A percentile compares a stretch with the other conserved stretches of the same genome.
Conservation (phyloP, 345 rosid species). For the Sisymbrium altissimum region DNA sequence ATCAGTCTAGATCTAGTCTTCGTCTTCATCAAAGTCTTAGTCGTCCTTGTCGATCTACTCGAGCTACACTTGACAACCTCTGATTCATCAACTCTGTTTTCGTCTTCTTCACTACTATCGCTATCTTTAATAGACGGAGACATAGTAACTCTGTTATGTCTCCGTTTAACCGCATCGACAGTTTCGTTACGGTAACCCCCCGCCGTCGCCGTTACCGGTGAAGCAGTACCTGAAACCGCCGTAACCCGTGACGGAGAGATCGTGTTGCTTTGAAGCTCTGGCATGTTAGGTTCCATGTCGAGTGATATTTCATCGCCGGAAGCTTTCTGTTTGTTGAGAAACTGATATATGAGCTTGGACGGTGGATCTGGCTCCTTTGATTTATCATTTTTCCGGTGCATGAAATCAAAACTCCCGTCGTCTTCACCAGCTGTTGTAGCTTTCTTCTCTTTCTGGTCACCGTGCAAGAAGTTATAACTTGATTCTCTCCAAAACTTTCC, state of each 20-base stretch:
- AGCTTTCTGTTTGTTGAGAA: slow-evolving; percentile 66
- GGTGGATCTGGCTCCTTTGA: slow-evolving; percentile 54
- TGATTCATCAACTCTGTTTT: slow-evolving; percentile 29
- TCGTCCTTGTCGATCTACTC: slow-evolving; percentile 37
- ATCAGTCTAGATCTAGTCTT: slow-evolving; percentile 69
- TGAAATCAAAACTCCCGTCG: slow-evolving; percentile 40
- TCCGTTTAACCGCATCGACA: slow-evolving; percentile 32
- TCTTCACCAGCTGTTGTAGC: background rate
- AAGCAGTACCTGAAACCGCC: slow-evolving; percentile 40
- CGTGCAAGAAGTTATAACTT: slow-evolving; percentile 51
- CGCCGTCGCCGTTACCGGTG: slow-evolving; percentile 14
- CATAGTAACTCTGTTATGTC: slow-evolving; percentile 35
- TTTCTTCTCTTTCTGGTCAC: slow-evolving; percentile 24
- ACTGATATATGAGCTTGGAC: slow-evolving; percentile 62
- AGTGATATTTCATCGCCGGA: slow-evolving; percentile 67
- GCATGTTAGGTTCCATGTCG: slow-evolving; percentile 77
- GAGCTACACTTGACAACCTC: slow-evolving; percentile 63
- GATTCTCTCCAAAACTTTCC: slow-evolving; percentile 57
- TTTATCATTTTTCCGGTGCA: slow-evolving; percentile 16
- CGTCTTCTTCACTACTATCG: slow-evolving; percentile 21
- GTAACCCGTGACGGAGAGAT: slow-evolving; percentile 20
- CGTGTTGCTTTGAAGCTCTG: slow-evolving; percentile 49
- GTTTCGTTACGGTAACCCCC: slow-evolving; percentile 7
- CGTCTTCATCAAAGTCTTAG: slow-evolving; percentile 37
- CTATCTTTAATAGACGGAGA: slow-evolving; percentile 36